Conservation (phyloP, 495 filamentous ascomycete species). For the Podospora anserina region DNA sequence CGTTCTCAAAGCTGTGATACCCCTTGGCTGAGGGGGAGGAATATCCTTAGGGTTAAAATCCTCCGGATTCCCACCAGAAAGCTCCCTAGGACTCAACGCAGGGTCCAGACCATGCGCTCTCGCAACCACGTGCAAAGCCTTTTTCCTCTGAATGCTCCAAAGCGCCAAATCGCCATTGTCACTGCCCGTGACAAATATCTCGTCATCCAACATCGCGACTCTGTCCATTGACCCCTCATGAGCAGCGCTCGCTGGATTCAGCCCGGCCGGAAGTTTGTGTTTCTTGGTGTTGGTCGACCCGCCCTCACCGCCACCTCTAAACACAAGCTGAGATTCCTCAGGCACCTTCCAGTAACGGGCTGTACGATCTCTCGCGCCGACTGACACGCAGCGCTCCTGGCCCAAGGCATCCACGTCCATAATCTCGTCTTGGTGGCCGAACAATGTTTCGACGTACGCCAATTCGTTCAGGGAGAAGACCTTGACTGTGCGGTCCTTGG, state of each 20-base stretch:
- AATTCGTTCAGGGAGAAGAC: slow-evolving; percentile 76
- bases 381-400: slow-evolving; percentile 83
- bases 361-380: slow-evolving; percentile 83
- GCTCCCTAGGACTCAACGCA: slow-evolving; percentile 59
- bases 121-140: slow-evolving; percentile 75
- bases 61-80: slow-evolving; percentile 59
- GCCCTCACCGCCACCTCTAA: slow-evolving; percentile 71
- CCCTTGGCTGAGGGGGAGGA: slow-evolving; percentile 68
- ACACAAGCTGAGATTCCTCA: slow-evolving; percentile 92
- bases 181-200: slow-evolving; percentile 86
- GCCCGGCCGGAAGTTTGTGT: slow-evolving; percentile 26
- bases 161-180: slow-evolving; percentile 83
- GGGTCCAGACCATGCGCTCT: slow-evolving; percentile 81
- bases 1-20: slow-evolving; percentile 84
- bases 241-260: slow-evolving; percentile 42
- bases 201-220: slow-evolving; percentile 82
- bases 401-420: slow-evolving; percentile 76
- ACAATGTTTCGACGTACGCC: slow-evolving; percentile 91
- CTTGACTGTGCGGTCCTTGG: slow-evolving; percentile 74
- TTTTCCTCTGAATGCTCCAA: slow-evolving; percentile 94
- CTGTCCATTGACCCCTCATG: slow-evolving; percentile 87
- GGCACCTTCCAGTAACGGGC: slow-evolving; percentile 96
- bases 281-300: slow-evolving; percentile 48
- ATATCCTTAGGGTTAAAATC: slow-evolving; percentile 53
- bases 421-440: slow-evolving; percentile 91